Evolutionary conservation across 2,329 filamentous ascomycete species (phyloP), one percentile per base, ranked within the genome.

Genomic region (Neopestalotiopsis sp.): DNA sequence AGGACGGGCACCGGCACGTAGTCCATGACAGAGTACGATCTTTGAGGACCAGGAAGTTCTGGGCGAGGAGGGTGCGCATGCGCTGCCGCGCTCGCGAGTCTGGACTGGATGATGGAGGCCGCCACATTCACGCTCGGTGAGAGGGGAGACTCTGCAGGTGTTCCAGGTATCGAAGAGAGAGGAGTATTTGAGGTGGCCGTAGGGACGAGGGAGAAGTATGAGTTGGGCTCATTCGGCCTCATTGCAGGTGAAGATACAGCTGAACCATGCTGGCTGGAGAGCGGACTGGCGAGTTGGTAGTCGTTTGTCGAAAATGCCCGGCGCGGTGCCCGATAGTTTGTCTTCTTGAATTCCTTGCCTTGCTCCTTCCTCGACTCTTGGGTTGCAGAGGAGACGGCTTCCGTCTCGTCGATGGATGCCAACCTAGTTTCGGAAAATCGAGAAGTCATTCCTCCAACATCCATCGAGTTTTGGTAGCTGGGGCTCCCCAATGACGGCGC

Each of bases 21-120:
- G 77, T 89, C 87, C 75, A 85, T 89, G n/a, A 89, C 86, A 9
- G 88, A 89, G 77, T 89, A 88, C 12, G 88, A 89, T 34, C 88
- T 83, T 30, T 84, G 86, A 12, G 87, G 87, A 17, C 83, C 79
- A 10, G 83, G 81, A 40, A 87, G 75, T 66, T 75, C 73, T 13
- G 79, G 82, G 32, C 81, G 76, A 38, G 32, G 30, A 40, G 32
- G 13, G 24, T 24, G 24, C 24, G 57, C n/a, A 70, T 71, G 20
- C 67, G 72, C 30, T 76, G 71, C 61, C n/a, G 61, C 59, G 40
- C 17, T 30, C 17, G 62, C 67, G 28, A 71, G 63, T 53, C 69
- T 63, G 34, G 40, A 57, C 5, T 42, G 45, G 13, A 63, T 57
- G 56, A 57, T 42, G 5, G 56, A 34, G 32, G 49, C 45, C 45